Conservation (phyloP, 768 basidiomycete species). For the Macrolepiota albuminosa region DNA sequence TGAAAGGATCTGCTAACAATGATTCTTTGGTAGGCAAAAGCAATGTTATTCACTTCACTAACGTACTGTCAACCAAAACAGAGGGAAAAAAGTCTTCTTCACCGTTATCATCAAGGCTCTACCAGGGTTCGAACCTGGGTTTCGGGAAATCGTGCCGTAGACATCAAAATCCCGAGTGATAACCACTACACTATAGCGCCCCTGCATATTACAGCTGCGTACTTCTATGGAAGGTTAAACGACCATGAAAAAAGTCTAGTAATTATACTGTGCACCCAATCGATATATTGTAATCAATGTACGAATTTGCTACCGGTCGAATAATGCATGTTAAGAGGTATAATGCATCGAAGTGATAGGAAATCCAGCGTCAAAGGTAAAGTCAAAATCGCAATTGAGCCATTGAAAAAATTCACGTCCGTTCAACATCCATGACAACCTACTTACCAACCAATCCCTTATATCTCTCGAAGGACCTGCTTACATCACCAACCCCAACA, state of each 20-base stretch:
- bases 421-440: background rate
- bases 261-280: background rate
- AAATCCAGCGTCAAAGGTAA: background rate
- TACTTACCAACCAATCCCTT: background rate
- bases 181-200: constrained; percentile 16
- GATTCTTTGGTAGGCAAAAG: no score
- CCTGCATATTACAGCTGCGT: background rate
- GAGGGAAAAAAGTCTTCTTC: no score
- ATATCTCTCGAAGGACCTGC: background rate
- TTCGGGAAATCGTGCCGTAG: background rate
- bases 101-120: constrained; percentile 41
- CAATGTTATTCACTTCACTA: no score
- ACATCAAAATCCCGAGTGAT: constrained; percentile 16
- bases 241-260: background rate
- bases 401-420: background rate
- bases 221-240: background rate
- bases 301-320: background rate
- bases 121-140: constrained; percentile 17
- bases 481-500: constrained; percentile 2
- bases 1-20: no score
- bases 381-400: background rate
- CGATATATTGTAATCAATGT: background rate
- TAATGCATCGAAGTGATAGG: background rate
- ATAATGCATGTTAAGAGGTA: background rate
- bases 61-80: no score